Evolutionary conservation across 495 filamentous ascomycete species (phyloP).

Genomic region (Eremomyces bilateralis): DNA sequence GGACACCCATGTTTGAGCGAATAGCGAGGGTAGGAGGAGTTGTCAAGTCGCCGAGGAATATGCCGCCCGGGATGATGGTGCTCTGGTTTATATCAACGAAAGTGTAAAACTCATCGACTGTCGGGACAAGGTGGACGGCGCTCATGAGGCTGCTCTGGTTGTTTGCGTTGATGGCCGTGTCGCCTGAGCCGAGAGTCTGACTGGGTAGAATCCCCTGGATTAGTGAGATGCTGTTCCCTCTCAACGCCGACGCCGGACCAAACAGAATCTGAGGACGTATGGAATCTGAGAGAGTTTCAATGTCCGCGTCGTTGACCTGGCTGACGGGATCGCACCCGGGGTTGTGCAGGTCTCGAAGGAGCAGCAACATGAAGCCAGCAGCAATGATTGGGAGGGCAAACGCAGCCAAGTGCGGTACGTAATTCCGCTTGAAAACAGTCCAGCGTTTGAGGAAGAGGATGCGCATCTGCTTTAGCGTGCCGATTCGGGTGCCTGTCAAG

Average conservation of each 20-base stretch:
- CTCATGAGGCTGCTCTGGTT: too few relatives aligned
- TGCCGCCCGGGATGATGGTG: constrained; percentile 51
- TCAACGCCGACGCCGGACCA: too few relatives aligned
- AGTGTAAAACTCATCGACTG: constrained; percentile 41
- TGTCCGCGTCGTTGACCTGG: constrained; percentile 17
- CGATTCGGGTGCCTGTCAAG: constrained; percentile 41
- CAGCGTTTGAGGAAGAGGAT: constrained; percentile 58
- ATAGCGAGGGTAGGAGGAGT: constrained; percentile 38
- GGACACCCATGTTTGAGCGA: constrained; percentile 27
- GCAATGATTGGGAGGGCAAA: constrained; percentile 55
- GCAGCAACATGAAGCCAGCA: constrained; percentile 50
- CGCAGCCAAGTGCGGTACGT: constrained; percentile 48
- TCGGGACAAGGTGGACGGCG: too few relatives aligned
- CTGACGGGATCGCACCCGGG: constrained; percentile 35
- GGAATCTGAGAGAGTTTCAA: constrained; percentile 17
- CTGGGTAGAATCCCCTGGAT: too few relatives aligned
- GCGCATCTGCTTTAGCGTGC: constrained; percentile 39
- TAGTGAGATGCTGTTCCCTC: too few relatives aligned
- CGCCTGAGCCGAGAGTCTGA: too few relatives aligned
- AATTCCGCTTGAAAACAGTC: constrained; percentile 55
- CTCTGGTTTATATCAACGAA: constrained; percentile 36
- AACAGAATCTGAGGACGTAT: too few relatives aligned
- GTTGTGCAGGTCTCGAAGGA: constrained; percentile 33
- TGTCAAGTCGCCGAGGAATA: constrained; percentile 41
- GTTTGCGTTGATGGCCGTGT: constrained; percentile 18